These are phyloP conservation scores for Pontederia paniculata DNA, from an alignment of 176 grass and related monocot species.

Conservation along the genomic window DNA sequence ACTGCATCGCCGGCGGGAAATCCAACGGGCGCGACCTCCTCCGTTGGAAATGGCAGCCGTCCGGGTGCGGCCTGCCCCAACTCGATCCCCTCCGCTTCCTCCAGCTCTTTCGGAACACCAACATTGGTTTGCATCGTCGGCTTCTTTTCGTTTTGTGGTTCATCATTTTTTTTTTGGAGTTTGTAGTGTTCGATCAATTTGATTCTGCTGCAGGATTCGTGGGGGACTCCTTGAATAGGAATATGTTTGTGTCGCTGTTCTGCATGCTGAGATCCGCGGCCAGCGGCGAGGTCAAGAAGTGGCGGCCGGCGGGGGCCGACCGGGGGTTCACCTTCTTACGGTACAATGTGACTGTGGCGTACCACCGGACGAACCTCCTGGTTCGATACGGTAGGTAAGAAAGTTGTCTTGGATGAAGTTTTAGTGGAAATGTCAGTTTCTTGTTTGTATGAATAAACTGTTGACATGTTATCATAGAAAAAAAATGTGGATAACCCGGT, in stretches of 20 bases:
- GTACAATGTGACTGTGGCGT: constrained; percentile 77
- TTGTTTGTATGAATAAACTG: too few relatives aligned
- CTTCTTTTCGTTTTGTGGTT: background rate
- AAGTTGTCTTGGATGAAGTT: background rate
- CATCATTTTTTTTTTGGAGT: background rate
- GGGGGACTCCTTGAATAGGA: constrained; percentile 88
- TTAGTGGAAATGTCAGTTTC: too few relatives aligned
- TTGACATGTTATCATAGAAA: too few relatives aligned
- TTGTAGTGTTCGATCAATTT: background rate
- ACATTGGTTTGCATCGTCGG: constrained; percentile 31
- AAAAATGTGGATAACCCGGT: too few relatives aligned
- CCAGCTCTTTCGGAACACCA: constrained; percentile 43
- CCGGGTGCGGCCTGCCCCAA: constrained; percentile 31
- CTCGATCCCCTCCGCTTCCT: constrained; percentile 51
- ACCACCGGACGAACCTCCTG: constrained; percentile 91
- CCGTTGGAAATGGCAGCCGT: constrained; percentile 54
- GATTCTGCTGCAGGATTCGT: constrained; percentile 54
- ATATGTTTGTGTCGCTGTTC: constrained; percentile 79
- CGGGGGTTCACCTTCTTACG: constrained; percentile 76
- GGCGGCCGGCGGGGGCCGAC: constrained; percentile 73
- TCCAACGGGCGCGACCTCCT: constrained; percentile 43
- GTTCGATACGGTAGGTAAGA: constrained; percentile 84
- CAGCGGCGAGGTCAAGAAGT: constrained; percentile 56
- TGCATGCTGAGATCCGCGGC: constrained; percentile 64
- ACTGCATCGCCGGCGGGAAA: constrained; percentile 66